Evolutionary conservation across 2,329 filamentous ascomycete species (phyloP), one percentile per base, ranked within the genome.

Genomic region (Pseudopyricularia javanii): DNA sequence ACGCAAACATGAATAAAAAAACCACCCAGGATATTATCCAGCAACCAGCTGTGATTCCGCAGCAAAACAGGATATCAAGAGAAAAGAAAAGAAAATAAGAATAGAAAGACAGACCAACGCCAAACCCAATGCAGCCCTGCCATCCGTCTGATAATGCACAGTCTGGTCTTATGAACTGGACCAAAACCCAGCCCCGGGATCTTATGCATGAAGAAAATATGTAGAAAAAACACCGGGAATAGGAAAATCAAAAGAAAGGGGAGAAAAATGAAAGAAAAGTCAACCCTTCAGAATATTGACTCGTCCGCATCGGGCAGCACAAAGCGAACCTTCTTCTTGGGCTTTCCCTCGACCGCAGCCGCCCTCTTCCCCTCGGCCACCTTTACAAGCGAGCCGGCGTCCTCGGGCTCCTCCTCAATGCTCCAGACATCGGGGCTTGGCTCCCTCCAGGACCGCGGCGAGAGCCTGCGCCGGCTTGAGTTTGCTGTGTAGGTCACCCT

Each of bases 401-500:
- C 74, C 64, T 79, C 76, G 1, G 74, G 73, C 65, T 80, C 76
- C 62, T 81, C 78, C 63, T 78, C 73, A 53, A 81, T 81, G 30
- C 74, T 74, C 73, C 76, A 81, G 3, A 81, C 78, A 52, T 80
- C 76, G 0, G 76, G 76, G 59, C 77, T 80, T 7, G 78, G 78
- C 64, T 78, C 73, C 35, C 76, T 68, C 78, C 78, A 81, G 1
- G 78, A 69, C 53, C 70, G 69, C 9, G 69, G 70, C 8, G 74
- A 71, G 45, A 71, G 68, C 20, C 69, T 55, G 8, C 50, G 28
- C 32, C 22, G 22, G 20, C 17, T 26, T 33, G 47, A 14, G 28
- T 32, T 14, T 60, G 68, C 33, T 62, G 64, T 49, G 60, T 58
- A 26, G 65, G 62, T 43, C 63, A 58, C 20, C 60, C 59, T 59